Conservation (phyloP, 345 rosid genomes). For the Balakata baccata region DNA sequence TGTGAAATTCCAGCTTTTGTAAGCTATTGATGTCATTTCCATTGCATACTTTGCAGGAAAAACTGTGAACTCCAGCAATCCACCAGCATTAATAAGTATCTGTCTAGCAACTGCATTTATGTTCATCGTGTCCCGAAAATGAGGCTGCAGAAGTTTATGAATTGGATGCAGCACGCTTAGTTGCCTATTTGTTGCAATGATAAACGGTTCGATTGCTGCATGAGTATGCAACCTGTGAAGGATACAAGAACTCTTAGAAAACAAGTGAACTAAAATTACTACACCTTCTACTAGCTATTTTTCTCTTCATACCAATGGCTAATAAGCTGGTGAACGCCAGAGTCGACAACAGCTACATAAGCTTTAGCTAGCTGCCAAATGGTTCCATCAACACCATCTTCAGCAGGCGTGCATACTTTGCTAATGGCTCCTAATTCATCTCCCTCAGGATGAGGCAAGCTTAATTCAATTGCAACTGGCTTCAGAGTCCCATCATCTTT, state of each 20-base stretch:
- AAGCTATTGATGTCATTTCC: constrained; percentile 39
- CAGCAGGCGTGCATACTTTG: constrained; percentile 70
- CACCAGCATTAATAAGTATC: constrained; percentile 42
- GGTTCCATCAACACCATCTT: constrained; percentile 54
- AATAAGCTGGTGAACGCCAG: constrained; percentile 84
- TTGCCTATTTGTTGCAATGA: constrained; percentile 45
- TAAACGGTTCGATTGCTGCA: constrained; percentile 46
- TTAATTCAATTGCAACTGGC: constrained; percentile 79
- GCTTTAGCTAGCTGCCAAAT: constrained; percentile 91
- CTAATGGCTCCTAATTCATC: constrained; percentile 57
- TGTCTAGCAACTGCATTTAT: constrained; percentile 41
- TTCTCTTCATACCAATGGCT: constrained; percentile 70
- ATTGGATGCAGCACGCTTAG: constrained; percentile 48
- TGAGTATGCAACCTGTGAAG: constrained; percentile 40
- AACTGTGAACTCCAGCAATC: constrained; percentile 35
- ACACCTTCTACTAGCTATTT: too few species aligned
- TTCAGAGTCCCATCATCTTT: constrained; percentile 73
- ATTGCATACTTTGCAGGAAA: constrained; percentile 39
- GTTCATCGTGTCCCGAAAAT: constrained; percentile 44
- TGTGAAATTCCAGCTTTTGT: constrained; percentile 41
- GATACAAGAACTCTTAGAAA: neutral
- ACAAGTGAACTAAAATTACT: too few species aligned
- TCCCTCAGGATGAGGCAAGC: constrained; percentile 69
- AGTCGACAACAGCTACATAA: constrained; percentile 77
- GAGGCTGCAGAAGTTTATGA: constrained; percentile 44